Conservation (phyloP, 176 grass and related monocot genomes). For the Eremochloa ophiuroides region DNA sequence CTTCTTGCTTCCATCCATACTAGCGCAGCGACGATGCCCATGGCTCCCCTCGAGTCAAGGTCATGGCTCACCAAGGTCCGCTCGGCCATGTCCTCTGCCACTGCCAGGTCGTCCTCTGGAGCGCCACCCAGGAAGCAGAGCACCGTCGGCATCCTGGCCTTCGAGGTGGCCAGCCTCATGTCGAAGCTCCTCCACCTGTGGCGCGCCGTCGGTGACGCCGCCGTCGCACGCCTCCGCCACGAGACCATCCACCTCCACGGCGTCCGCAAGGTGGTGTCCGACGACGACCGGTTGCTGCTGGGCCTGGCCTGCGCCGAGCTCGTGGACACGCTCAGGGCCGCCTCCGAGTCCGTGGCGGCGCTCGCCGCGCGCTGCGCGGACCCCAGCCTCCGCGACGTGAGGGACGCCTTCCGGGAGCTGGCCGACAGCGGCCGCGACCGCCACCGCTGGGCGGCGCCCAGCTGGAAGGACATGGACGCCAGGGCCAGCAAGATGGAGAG, state of each 20-base stretch:
- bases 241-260: constrained; percentile 51
- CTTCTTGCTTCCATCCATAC: not conserved
- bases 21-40: not conserved
- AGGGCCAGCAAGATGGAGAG: constrained; percentile 62
- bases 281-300: constrained; percentile 64
- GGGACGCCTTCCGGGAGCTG: constrained; percentile 43
- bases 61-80: constrained; percentile 80
- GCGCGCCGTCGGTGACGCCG: constrained; percentile 56
- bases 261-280: constrained; percentile 73
- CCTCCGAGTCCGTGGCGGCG: constrained; percentile 37
- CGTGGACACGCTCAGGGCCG: constrained; percentile 50
- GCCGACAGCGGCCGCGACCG: constrained; percentile 54
- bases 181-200: constrained; percentile 71
- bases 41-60: constrained; percentile 69
- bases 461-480: constrained; percentile 71
- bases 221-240: constrained; percentile 50
- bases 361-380: constrained; percentile 55
- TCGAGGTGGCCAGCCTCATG: constrained; percentile 68
- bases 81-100: constrained; percentile 45
- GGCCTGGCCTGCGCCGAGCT: constrained; percentile 69
- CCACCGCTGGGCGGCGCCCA: constrained; percentile 49
- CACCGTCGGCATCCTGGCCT: constrained; percentile 70
- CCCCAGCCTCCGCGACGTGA: constrained; percentile 42
- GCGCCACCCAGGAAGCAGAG: constrained; percentile 10
- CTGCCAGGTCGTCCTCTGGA: not conserved